These are phyloP conservation scores for Mimosa bimucronata DNA, from an alignment of 306 rosid genomes.

Conservation along the genomic window DNA sequence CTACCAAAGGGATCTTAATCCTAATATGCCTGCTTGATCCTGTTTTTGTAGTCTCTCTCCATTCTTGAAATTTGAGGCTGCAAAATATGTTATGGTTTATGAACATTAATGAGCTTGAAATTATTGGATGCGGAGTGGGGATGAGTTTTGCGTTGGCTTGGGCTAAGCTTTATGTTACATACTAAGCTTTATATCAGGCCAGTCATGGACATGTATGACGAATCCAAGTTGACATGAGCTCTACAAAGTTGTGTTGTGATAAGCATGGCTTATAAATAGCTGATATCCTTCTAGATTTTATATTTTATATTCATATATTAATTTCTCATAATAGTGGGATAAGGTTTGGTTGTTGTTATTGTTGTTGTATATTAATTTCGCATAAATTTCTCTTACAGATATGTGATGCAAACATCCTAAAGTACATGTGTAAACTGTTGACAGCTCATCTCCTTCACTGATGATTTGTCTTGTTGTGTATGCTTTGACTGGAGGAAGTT, in stretches of 20 bases:
- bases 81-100: neutral
- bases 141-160: neutral
- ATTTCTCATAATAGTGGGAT: no score
- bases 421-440: neutral
- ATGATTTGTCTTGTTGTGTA: neutral
- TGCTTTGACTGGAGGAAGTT: neutral
- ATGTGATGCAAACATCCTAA: neutral
- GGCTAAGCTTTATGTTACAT: neutral
- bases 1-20: neutral
- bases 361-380: no score
- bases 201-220: neutral
- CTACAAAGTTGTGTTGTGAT: neutral
- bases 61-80: neutral
- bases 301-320: no score
- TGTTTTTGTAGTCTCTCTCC: neutral
- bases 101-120: neutral
- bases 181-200: neutral
- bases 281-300: neutral
- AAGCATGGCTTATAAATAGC: neutral
- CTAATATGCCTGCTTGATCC: neutral
- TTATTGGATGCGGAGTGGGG: neutral
- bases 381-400: neutral
- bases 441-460: neutral
- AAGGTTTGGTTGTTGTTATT: no score
- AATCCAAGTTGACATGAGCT: neutral